Percentiles rank a stretch among this genome's conserved stretches.
These are phyloP conservation scores for Ceratocystiopsis minuta DNA, from an alignment of 2,329 filamentous ascomycete genomes.

Conservation along the genomic window DNA sequence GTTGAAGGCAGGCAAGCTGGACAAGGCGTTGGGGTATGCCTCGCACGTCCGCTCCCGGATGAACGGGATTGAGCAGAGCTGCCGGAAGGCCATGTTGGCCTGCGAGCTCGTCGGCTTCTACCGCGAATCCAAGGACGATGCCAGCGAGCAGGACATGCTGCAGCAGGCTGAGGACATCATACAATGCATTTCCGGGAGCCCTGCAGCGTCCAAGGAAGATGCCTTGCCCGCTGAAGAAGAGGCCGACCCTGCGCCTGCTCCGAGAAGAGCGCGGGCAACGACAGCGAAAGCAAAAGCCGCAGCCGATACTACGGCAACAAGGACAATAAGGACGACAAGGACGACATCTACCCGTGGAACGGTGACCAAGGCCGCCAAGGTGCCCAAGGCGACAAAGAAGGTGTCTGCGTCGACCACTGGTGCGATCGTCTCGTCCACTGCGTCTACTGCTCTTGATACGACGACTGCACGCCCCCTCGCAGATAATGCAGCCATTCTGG, in stretches of 20 bases:
- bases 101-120: slow-evolving; percentile 39
- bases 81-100: slow-evolving; percentile 27
- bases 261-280: background rate
- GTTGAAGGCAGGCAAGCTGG: slow-evolving; percentile 37
- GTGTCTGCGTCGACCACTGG: too few species aligned
- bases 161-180: slow-evolving; percentile 27
- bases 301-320: background rate
- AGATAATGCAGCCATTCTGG: slow-evolving; percentile 12
- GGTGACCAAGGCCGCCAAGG: slow-evolving; percentile 16
- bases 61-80: slow-evolving; percentile 25
- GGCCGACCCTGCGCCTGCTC: background rate
- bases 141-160: slow-evolving; percentile 26
- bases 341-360: slow-evolving; percentile 11
- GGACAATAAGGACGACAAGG: slow-evolving; percentile 6
- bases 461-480: background rate
- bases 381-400: slow-evolving; percentile 5
- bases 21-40: slow-evolving; percentile 38
- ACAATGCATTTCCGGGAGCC: background rate
- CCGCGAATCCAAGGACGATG: slow-evolving; percentile 27
- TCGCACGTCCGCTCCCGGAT: slow-evolving; percentile 34
- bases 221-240: background rate
- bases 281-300: background rate
- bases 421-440: too few species aligned
- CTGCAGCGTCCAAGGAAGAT: background rate
- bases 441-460: background rate